Conservation (phyloP, 2,329 filamentous ascomycete species). For the Zarea fungicola region DNA sequence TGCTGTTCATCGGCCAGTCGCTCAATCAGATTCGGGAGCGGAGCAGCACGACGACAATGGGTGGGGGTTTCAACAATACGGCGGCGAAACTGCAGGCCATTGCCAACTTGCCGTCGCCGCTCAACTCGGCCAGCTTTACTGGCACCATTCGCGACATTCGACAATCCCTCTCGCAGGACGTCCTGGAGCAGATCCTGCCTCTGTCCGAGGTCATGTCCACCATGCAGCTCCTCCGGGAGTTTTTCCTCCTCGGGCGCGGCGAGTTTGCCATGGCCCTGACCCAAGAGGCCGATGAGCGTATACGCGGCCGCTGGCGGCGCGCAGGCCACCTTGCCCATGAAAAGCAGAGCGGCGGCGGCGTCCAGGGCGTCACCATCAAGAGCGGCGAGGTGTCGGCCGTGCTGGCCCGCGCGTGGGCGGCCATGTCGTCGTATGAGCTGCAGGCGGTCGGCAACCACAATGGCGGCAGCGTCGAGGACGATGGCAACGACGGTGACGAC, state of each 20-base stretch:
- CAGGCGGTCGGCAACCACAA: no score
- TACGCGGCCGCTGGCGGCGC: constrained; percentile 67
- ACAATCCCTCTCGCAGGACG: constrained; percentile 75
- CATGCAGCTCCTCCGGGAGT: constrained; percentile 73
- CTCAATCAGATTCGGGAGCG: constrained; percentile 72
- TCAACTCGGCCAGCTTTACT: constrained; percentile 66
- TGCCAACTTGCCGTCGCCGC: constrained; percentile 63
- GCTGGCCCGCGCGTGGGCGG: constrained; percentile 71
- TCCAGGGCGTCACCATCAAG: constrained; percentile 59
- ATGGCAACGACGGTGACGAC: constrained; percentile 74
- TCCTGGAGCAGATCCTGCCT: constrained; percentile 76
- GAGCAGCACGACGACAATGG: constrained; percentile 37
- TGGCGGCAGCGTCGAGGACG: no score
- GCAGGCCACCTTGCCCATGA: constrained; percentile 54
- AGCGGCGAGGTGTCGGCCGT: constrained; percentile 80
- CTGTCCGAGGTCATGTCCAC: constrained; percentile 70
- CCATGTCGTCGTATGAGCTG: constrained; percentile 68
- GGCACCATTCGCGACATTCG: constrained; percentile 71
- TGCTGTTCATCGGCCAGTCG: constrained; percentile 86
- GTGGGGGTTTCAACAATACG: constrained; percentile 46
- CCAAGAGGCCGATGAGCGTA: constrained; percentile 74
- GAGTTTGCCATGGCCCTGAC: constrained; percentile 89
- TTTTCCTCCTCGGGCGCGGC: constrained; percentile 79
- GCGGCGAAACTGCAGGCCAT: constrained; percentile 66
- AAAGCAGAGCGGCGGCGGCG: constrained; percentile 46